Evolutionary conservation across 148 eudicot genomes (phyloP).

Genomic region (Fagopyrum homotropicum): DNA sequence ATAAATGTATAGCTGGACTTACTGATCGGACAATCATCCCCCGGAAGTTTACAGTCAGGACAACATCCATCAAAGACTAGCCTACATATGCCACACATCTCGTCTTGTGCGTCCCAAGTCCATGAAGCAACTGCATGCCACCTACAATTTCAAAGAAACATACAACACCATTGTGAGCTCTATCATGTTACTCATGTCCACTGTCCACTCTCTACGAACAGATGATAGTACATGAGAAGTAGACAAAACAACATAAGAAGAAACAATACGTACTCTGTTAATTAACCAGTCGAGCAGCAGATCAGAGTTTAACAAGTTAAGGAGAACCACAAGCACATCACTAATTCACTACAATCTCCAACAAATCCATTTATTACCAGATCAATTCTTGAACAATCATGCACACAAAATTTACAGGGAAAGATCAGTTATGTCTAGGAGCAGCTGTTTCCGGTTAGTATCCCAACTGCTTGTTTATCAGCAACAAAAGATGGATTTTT

Average conservation of each 20-base stretch:
- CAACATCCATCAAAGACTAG: conserved; percentile 99
- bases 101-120: conserved; percentile 99
- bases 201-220: background rate
- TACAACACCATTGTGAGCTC: too few species aligned
- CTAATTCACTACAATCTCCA: background rate
- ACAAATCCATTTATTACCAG: background rate
- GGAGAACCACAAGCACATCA: background rate
- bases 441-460: background rate
- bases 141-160: conserved; percentile 18
- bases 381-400: background rate
- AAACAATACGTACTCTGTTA: conserved; percentile 33
- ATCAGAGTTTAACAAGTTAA: background rate
- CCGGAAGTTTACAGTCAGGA: conserved; percentile 95
- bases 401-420: background rate
- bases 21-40: conserved; percentile 97
- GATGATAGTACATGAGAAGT: background rate
- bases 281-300: conserved; percentile 12
- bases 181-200: background rate
- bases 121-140: conserved; percentile 99
- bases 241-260: background rate
- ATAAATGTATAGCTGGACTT: conserved; percentile 17
- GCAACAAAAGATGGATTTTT: background rate
- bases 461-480: background rate
- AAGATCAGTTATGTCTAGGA: background rate
- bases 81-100: conserved; percentile 94